Evolutionary conservation across 805 yeast species (phyloP), one percentile per base, ranked within the genome.

Genomic region (Metschnikowia anglica): DNA sequence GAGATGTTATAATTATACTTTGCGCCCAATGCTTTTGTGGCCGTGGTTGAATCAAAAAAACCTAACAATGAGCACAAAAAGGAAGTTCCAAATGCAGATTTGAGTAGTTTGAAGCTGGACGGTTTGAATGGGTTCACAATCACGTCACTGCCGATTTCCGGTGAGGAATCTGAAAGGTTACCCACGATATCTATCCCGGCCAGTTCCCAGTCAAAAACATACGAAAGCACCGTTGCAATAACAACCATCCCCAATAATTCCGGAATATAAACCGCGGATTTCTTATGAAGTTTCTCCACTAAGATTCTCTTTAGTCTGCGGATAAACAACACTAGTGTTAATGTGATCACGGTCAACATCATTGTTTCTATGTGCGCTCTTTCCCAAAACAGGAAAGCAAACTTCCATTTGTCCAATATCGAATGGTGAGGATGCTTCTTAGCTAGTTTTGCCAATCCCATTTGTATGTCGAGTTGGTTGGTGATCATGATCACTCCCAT

Each of bases 401-500:
- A 49, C 28, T n/a, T 20, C 43, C 46, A 31, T 26, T 51, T 48
- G 12, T 42, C 51, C 15, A 44, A 26, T 48, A 48, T 20, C 19
- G 63, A 46, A 15, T 46, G 17, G 46, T 60, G 60, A 2, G 61
- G 64, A 26, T 54, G 51, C 12, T 43, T 29, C 11, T 27, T 27
- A 2, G 59, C 51, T 40, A 55, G 43, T 29, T 55, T 45, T 15
- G 44, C 46, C 27, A 64, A 43, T 2, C 70, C 68, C 57, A 62
- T 64, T 58, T 58, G 86, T 79, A 53, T 79, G 77, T 85, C 49
- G 44, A 61, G 45, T 60, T 70, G 39, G 65, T 35, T 70, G 54
- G 84, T 68, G 23, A 89, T 74, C 88, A 89, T 88, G 7, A 88
- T 82, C 16, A 85, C 51, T 12, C 96, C 97, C 46, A 89, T 88